Base-by-base conservation (phyloP, 1,284 basidiomycete species). In the Athelia psychrophila region DNA sequence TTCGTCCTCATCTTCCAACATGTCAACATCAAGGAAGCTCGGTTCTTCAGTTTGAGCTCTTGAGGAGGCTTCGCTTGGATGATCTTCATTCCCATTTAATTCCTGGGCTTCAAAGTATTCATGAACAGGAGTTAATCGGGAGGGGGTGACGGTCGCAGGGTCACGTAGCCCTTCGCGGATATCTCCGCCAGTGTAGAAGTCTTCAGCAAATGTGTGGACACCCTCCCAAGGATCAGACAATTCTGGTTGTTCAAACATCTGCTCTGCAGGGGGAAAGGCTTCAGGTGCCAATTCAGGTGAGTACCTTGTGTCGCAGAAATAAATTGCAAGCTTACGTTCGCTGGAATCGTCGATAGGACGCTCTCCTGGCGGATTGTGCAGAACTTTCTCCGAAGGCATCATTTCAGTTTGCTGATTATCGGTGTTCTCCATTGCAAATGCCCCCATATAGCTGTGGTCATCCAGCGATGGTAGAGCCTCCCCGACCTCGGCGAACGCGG, bases 221-320 rank as follows among this genome's bases (percentile, higher is more conserved):
- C 75, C 77, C 23, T 60, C 64, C 81, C 80, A 83, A 16, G 75
- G 75, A 60, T 83, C 78, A 12, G 60, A 62, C 6, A 83, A 61
- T 6, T 76, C 74, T 3, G 74, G 16, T 25, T 49, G 35, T 27
- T 35, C 33, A 51, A 47, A 20, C 47, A 50, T 6, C 53, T 51
- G 2, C 50, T 16, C 32, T 22, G 48, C 54, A 32, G 60, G 50
- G 27, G 64, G 58, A 56, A 62, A 61, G 2, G 58, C 64, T 67
- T 38, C n/a, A 35, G 35, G 5, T 30, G 27, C 19, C 49, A 30
- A 45, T 44, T 38, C 5, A 30, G 22, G 38, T 42, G 38, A 42
- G 16, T 16, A 42, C n/a, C 38, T 6, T 42, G 20, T 6, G 5
- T 42, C 6, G 38, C 6, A 42, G 20, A 42, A 42, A n/a, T n/a